A percentile compares a stretch with the other conserved stretches of the same genome.
These are phyloP conservation scores for Tricladium varicosporioides DNA, from an alignment of 2,329 filamentous ascomycete genomes.

Conservation along the genomic window DNA sequence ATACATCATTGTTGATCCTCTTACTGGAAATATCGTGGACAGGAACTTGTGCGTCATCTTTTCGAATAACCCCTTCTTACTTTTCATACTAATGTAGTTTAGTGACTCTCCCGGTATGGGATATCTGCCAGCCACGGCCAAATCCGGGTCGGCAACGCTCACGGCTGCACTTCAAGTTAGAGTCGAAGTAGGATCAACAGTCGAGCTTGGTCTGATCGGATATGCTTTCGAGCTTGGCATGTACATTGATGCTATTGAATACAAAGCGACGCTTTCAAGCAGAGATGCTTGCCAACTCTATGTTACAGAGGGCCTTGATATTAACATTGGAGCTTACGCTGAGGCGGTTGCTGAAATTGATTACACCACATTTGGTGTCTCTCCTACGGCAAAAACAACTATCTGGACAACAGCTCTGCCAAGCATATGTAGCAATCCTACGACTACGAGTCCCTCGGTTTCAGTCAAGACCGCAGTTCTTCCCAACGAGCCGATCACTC, in stretches of 20 bases:
- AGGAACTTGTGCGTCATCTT: conserved; percentile 19
- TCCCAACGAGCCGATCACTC: background rate
- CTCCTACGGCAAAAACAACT: conserved; percentile 19
- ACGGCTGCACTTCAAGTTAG: conserved; percentile 23
- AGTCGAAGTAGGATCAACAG: conserved; percentile 24
- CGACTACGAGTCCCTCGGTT: background rate
- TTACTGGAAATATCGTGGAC: conserved; percentile 22
- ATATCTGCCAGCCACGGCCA: conserved; percentile 21
- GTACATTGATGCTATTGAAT: conserved; percentile 24
- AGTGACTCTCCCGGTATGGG: conserved; percentile 17
- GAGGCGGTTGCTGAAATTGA: conserved; percentile 20
- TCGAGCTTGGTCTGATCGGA: conserved; percentile 20
- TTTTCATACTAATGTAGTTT: conserved; percentile 3
- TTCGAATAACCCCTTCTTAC: background rate
- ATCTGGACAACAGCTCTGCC: conserved; percentile 13
- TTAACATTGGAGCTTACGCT: conserved; percentile 24
- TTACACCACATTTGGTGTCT: conserved; percentile 17
- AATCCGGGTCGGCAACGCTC: conserved; percentile 21
- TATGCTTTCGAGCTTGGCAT: conserved; percentile 25
- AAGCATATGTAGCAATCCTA: conserved; percentile 11
- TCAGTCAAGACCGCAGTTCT: background rate
- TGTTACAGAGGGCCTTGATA: conserved; percentile 18
- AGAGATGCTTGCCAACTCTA: conserved; percentile 14
- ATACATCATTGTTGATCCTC: conserved; percentile 25
- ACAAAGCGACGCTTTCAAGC: conserved; percentile 15